These are phyloP conservation scores for Talaromyces funiculosus DNA, from an alignment of 2,329 filamentous ascomycete species.

Conservation along the genomic window DNA sequence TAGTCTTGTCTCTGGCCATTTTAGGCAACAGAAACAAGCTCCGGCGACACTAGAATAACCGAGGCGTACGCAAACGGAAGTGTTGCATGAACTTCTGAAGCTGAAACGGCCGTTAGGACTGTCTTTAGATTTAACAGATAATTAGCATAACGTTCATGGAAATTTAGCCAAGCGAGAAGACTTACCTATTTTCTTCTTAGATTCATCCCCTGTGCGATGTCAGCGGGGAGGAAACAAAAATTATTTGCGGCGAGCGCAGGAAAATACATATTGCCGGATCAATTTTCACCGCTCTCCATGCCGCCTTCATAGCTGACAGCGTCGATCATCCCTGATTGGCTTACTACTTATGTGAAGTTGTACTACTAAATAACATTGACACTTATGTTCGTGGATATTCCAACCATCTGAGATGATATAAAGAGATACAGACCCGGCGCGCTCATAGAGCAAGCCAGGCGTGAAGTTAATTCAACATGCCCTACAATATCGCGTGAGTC, in stretches of 20 bases:
- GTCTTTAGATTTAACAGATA: too few relatives aligned
- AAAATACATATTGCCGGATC: slow-evolving; percentile 8
- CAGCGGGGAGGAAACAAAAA: background rate
- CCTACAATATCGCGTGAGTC: slow-evolving; percentile 64
- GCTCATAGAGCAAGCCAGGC: slow-evolving; percentile 16
- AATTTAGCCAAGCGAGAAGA: too few relatives aligned
- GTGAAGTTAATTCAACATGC: slow-evolving; percentile 42
- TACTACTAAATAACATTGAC: background rate
- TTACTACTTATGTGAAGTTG: too few relatives aligned
- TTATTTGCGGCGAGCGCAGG: slow-evolving; percentile 1
- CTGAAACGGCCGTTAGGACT: background rate
- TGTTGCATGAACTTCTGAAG: background rate
- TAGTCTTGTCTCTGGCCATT: slow-evolving; percentile 4
- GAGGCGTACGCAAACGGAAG: slow-evolving; percentile 8
- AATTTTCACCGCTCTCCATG: slow-evolving; percentile 9
- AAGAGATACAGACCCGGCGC: background rate
- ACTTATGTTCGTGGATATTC: too few relatives aligned
- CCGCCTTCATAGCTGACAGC: slow-evolving; percentile 7
- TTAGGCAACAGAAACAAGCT: background rate
- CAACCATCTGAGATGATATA: slow-evolving; percentile 1
- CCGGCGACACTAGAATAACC: background rate
- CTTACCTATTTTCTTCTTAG: background rate
- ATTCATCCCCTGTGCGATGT: background rate
- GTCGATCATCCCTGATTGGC: background rate
- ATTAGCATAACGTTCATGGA: background rate